Conservation (phyloP, 768 basidiomycete species). For the Lactarius deliciosus region DNA sequence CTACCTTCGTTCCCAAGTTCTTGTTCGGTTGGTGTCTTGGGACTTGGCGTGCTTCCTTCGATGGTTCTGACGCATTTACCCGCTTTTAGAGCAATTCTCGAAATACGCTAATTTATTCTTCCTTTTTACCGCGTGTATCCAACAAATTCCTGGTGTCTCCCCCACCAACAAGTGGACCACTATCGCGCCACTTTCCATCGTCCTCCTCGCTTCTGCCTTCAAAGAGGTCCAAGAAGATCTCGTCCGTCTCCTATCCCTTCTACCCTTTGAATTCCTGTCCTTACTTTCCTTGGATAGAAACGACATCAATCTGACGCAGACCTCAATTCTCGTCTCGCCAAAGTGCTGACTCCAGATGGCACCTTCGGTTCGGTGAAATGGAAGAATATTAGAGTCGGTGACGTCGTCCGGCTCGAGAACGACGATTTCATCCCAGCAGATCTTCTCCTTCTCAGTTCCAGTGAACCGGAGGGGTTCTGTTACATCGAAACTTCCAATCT, state of each 20-base stretch:
- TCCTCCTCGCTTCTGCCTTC: conserved; percentile 89
- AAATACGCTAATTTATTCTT: conserved; percentile 99
- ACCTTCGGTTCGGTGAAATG: conserved; percentile 78
- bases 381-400: conserved; percentile 88
- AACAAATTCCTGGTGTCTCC: conserved; percentile 97
- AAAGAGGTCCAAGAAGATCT: conserved; percentile 96
- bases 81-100: conserved; percentile 84
- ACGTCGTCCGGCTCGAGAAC: conserved; percentile 86
- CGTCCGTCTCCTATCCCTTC: conserved; percentile 45
- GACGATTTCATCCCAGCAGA: conserved; percentile 97
- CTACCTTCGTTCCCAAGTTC: conserved; percentile 91
- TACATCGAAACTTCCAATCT: conserved; percentile 98
- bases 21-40: conserved; percentile 63
- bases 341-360: conserved; percentile 64
- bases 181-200: conserved; percentile 84
- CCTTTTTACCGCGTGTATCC: conserved; percentile 94
- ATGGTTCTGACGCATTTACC: conserved; percentile 21
- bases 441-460: conserved; percentile 79
- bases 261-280: not conserved
- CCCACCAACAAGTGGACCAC: conserved; percentile 96
- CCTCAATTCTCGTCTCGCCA: conserved; percentile 78
- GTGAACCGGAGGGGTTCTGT: conserved; percentile 95
- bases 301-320: conserved; percentile 94
- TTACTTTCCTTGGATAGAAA: conserved; percentile 54
- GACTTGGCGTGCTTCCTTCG: not conserved